A percentile compares a stretch with the other conserved stretches of the same genome.
phyloP scores from a whole-genome alignment of 2,329 filamentous ascomycete genomes.

The Leptographium galeiforme region DNA sequence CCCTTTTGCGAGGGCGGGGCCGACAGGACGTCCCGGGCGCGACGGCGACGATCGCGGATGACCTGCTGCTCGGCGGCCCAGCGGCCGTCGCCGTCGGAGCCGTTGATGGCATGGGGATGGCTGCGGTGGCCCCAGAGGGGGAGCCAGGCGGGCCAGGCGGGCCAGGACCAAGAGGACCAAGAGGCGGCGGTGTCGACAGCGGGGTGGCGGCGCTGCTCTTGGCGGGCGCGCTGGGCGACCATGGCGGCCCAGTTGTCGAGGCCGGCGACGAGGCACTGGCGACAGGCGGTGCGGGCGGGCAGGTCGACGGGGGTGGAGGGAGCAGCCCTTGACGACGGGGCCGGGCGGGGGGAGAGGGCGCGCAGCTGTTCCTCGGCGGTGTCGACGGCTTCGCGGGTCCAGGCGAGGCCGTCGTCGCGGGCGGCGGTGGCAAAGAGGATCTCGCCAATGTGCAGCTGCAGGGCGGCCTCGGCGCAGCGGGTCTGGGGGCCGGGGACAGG shows the following conservation, averaged over 20 bases:
- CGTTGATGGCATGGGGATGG: conserved; percentile 7
- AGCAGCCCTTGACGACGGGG: too few species aligned
- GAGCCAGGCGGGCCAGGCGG: conserved; percentile 22
- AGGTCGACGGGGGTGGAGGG: conserved; percentile 21
- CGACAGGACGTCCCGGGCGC: conserved; percentile 38
- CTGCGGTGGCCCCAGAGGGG: conserved; percentile 24
- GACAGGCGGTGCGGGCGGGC: conserved; percentile 43
- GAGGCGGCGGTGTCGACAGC: neutral
- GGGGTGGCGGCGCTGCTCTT: conserved; percentile 26
- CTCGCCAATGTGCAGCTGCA: conserved; percentile 87
- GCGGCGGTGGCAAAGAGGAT: conserved; percentile 56
- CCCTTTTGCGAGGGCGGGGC: conserved; percentile 21
- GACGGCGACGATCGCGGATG: conserved; percentile 35
- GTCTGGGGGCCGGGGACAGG: conserved; percentile 51
- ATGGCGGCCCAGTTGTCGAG: conserved; percentile 75
- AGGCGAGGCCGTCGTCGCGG: conserved; percentile 62
- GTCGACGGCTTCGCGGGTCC: conserved; percentile 82
- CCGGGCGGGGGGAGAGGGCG: conserved; percentile 15
- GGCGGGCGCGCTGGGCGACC: conserved; percentile 50
- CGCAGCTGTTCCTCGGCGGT: conserved; percentile 58
- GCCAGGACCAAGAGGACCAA: neutral
- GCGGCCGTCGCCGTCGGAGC: conserved; percentile 24
- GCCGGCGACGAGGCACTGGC: conserved; percentile 63
- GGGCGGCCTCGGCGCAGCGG: conserved; percentile 69
- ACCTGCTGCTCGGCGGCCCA: conserved; percentile 44